phyloP scores from a whole-genome alignment of 2,329 filamentous ascomycete species.

The Macroventuria anomochaeta region DNA sequence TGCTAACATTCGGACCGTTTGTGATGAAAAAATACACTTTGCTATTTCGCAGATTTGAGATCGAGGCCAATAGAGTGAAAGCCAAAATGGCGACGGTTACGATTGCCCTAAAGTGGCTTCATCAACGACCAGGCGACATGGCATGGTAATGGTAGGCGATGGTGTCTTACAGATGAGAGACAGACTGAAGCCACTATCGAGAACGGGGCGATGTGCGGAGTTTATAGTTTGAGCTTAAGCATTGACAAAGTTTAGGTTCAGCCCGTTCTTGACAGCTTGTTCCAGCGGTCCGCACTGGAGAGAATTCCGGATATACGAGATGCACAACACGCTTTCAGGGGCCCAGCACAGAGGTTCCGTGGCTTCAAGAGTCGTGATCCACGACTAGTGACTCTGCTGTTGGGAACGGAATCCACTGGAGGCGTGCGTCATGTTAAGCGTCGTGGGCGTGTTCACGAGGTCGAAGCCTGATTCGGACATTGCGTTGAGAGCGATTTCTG shows the following conservation, averaged over 20 bases:
- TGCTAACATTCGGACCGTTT: slow-evolving; percentile 18
- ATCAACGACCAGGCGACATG: neutral
- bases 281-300: slow-evolving; percentile 29
- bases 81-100: neutral
- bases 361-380: slow-evolving; percentile 12
- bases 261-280: slow-evolving; percentile 6
- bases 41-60: neutral
- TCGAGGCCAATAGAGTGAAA: neutral
- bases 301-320: slow-evolving; percentile 19
- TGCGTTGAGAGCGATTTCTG: neutral
- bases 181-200: neutral
- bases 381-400: slow-evolving; percentile 12
- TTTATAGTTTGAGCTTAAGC: slow-evolving; percentile 11
- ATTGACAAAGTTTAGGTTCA: slow-evolving; percentile 5
- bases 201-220: neutral
- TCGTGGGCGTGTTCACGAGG: slow-evolving; percentile 8
- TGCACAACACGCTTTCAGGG: slow-evolving; percentile 15
- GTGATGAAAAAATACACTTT: neutral
- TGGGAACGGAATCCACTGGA: slow-evolving; percentile 4
- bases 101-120: neutral
- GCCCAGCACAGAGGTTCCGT: slow-evolving; percentile 22
- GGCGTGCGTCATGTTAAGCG: slow-evolving; percentile 9
- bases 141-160: neutral
- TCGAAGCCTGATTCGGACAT: slow-evolving; percentile 1
- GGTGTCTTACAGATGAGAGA: neutral